Conservation (phyloP, 2,329 filamentous ascomycete species). For the Aspergillus calidoustus region DNA sequence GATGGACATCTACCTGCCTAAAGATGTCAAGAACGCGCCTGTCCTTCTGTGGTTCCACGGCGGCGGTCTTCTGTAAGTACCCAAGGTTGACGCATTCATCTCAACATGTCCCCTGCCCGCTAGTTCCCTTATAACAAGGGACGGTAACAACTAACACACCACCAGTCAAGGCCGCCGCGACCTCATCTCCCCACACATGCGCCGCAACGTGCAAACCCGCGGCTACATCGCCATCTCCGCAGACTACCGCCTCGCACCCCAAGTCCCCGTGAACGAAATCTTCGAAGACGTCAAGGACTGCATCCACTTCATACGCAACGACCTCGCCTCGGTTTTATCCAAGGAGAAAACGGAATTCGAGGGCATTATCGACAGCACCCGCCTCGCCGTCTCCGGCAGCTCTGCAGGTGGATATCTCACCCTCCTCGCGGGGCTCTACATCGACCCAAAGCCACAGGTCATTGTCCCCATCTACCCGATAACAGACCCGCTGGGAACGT, state of each 20-base stretch:
- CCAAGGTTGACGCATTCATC: too few relatives aligned
- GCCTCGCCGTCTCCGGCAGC: background rate
- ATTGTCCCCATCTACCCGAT: background rate
- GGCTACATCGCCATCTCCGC: background rate
- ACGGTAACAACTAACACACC: background rate
- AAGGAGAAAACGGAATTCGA: background rate
- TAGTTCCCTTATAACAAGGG: background rate
- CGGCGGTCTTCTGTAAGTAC: background rate
- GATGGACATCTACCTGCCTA: background rate
- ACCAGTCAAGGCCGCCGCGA: background rate
- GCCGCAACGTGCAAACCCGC: background rate
- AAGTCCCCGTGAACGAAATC: background rate
- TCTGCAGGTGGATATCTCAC: background rate
- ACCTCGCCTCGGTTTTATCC: background rate
- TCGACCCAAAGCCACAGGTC: background rate
- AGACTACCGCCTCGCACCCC: background rate
- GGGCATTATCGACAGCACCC: background rate
- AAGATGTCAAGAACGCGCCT: background rate
- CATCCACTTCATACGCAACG: background rate
- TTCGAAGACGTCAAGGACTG: background rate
- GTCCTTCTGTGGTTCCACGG: background rate
- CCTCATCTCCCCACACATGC: background rate
- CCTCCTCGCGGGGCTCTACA: background rate
- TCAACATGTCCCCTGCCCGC: background rate
- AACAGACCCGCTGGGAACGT: background rate